Base-by-base conservation (phyloP, 1,284 basidiomycete genomes). In the Malassezia sp. region DNA sequence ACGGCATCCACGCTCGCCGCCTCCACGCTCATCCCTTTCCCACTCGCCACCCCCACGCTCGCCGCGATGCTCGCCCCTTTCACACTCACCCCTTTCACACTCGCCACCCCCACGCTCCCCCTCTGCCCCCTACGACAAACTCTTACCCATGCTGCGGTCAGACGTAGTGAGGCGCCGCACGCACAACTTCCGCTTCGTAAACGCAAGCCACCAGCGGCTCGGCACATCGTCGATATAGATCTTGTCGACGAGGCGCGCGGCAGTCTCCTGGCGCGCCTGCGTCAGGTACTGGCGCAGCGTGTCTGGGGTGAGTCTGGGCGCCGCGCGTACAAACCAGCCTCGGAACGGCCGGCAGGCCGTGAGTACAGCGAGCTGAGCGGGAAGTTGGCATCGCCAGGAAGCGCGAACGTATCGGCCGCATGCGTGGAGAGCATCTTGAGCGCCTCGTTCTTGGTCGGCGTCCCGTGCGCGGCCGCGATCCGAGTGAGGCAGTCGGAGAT, bases 161-260 rank as follows among this genome's bases (percentile, higher is more conserved):
- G 37, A n/a, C n/a, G n/a, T n/a, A n/a, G n/a, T n/a, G 8, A 29
- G 17, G 28, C 45, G 12, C 30, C 18, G 28, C 23, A 60, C 59
- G 45, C 40, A 60, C 59, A 70, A 70, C 44, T 57, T 56, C 32
- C 67, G 52, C 63, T 70, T 70, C 4, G 64, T 90, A 80, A 97
- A 99, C 28, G 86, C 84, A 83, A 97, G 88, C 93, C 93, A 99
- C 91, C 91, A 99, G 73, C 97, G 97, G 77, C 84, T 93, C 1
- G 93, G 89, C 69, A 84, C 87, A 80, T 38, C 84, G 79, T 74
- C 90, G 77, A 61, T 54, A 71, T 96, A 99, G 31, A 99, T 75
- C 47, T 81, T 79, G 62, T 93, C 88, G 26, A 89, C 79, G 43
- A 99, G 73, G 32, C 93, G 80, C 11, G 80, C 75, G 14, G 87